Conservation (phyloP, 768 basidiomycete genomes). For the Wakefieldia striispora region DNA sequence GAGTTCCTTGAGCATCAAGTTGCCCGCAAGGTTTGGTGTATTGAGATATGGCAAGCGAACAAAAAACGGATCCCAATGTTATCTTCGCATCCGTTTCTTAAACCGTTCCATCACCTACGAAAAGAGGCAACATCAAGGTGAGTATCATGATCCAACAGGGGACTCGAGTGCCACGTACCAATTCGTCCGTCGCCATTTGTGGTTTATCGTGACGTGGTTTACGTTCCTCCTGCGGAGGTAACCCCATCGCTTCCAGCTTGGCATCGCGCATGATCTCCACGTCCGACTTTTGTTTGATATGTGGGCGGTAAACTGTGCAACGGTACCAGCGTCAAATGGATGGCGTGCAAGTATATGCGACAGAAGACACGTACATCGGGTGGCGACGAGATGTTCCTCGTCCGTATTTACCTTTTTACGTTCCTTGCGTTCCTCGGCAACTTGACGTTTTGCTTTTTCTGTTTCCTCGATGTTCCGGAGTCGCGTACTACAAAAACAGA, state of each 20-base stretch:
- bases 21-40: no score
- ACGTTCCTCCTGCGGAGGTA: conserved; percentile 46
- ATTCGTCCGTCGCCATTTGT: conserved; percentile 89
- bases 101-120: conserved; percentile 92
- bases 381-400: conserved; percentile 81
- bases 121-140: background rate
- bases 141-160: no score
- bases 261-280: conserved; percentile 86
- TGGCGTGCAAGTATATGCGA: background rate
- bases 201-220: conserved; percentile 50
- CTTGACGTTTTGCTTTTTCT: conserved; percentile 89
- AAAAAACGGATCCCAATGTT: conserved; percentile 11
- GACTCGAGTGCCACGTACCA: conserved; percentile 52
- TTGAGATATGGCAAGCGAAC: no score
- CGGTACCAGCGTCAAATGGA: background rate
- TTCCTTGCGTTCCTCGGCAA: conserved; percentile 70
- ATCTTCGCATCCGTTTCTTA: conserved; percentile 93
- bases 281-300: conserved; percentile 81
- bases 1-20: no score
- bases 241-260: conserved; percentile 81
- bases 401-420: conserved; percentile 54
- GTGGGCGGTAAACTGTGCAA: conserved; percentile 75
- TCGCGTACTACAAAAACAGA: conserved; percentile 53
- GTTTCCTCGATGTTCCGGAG: conserved; percentile 97
- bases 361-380: conserved; percentile 66